Evolutionary conservation across 176 grass and related monocot genomes (phyloP).

Genomic region (Olyra latifolia): DNA sequence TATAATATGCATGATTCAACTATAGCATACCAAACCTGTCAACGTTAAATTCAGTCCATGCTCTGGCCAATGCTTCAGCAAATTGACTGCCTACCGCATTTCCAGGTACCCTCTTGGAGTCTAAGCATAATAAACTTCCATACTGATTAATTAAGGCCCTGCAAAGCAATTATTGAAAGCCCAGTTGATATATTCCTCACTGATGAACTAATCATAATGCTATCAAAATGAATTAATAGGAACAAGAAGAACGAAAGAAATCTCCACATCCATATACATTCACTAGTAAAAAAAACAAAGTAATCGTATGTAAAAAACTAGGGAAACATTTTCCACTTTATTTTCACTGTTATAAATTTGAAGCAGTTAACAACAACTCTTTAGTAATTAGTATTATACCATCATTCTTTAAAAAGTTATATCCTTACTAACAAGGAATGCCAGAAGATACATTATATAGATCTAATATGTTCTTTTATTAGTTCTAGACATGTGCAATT

Average conservation of each 20-base stretch:
- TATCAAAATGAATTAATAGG: slow-evolving; percentile 22
- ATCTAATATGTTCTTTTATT: background rate
- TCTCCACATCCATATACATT: background rate
- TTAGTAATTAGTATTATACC: background rate
- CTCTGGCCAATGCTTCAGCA: slow-evolving; percentile 69
- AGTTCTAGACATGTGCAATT: background rate
- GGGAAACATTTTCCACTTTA: background rate
- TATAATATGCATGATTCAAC: slow-evolving; percentile 24
- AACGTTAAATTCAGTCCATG: slow-evolving; percentile 75
- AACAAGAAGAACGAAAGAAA: background rate
- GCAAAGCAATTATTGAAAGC: slow-evolving; percentile 25
- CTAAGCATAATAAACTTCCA: slow-evolving; percentile 62
- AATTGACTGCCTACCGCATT: slow-evolving; percentile 62
- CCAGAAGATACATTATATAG: slow-evolving; percentile 6
- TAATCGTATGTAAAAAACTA: slow-evolving; percentile 4
- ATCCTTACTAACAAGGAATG: background rate
- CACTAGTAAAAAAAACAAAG: slow-evolving; percentile 2
- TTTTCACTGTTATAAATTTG: background rate
- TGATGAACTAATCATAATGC: background rate
- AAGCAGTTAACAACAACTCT: background rate
- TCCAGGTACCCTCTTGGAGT: slow-evolving; percentile 70
- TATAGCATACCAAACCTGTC: slow-evolving; percentile 54
- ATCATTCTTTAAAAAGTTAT: background rate
- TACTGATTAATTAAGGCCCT: slow-evolving; percentile 66
- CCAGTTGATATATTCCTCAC: background rate